Conservation (phyloP, 257 asterid genomes). For the Vinca minor region DNA sequence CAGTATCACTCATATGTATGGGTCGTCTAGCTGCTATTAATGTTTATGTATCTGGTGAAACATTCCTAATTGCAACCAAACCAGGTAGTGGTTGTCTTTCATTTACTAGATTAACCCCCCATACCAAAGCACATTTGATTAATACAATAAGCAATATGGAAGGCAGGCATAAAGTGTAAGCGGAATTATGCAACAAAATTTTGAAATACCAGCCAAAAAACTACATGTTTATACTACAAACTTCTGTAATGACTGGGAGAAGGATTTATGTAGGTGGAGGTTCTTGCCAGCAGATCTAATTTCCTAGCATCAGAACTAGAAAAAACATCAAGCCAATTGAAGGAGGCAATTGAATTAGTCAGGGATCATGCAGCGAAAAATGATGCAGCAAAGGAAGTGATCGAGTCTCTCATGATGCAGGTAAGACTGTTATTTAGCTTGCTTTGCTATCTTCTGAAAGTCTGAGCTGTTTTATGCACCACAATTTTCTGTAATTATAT, state of each 20-base stretch:
- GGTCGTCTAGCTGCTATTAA: background rate
- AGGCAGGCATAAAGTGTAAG: background rate
- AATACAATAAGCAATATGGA: background rate
- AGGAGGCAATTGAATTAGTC: conserved; percentile 32
- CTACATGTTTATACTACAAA: background rate
- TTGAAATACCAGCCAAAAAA: background rate
- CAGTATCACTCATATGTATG: background rate
- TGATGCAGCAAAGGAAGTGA: conserved; percentile 46
- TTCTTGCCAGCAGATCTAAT: conserved; percentile 41
- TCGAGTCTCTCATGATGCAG: conserved; percentile 44
- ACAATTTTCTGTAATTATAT: conserved; percentile 1
- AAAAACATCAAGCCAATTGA: conserved; percentile 37
- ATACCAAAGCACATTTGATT: no score
- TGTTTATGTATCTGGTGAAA: background rate
- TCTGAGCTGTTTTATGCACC: conserved; percentile 3
- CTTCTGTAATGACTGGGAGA: background rate
- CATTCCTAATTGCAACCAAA: background rate
- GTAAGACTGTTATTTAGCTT: conserved; percentile 17
- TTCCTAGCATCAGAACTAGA: conserved; percentile 48
- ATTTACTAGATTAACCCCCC: background rate
- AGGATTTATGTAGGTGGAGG: conserved; percentile 40
- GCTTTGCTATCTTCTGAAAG: conserved; percentile 7
- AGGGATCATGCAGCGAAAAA: conserved; percentile 41
- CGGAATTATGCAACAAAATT: background rate
- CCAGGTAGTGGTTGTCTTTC: conserved; percentile 2